Percentiles rank a stretch among this genome's conserved stretches.
phyloP scores from a whole-genome alignment of 2,329 filamentous ascomycete species.

The Xylariaceae sp. region DNA sequence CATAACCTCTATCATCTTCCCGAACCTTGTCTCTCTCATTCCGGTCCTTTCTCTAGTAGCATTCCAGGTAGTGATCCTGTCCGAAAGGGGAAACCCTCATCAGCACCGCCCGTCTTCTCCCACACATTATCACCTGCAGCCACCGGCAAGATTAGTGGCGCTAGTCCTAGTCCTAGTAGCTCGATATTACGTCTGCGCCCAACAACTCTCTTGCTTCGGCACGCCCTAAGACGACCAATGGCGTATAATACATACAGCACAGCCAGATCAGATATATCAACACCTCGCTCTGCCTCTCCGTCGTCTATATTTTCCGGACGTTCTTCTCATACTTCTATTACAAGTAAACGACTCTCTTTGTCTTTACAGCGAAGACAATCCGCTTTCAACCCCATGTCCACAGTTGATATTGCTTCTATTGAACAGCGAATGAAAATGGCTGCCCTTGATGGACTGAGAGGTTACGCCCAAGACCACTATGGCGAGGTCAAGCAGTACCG shows the following conservation, averaged over 20 bases:
- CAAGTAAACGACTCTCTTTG: constrained; percentile 59
- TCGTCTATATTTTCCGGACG: constrained; percentile 55
- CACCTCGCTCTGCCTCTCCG: constrained; percentile 61
- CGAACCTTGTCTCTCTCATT: constrained; percentile 40
- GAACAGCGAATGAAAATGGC: constrained; percentile 67
- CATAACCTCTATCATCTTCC: constrained; percentile 19
- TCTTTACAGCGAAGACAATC: constrained; percentile 58
- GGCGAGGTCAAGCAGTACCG: constrained; percentile 61
- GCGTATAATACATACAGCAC: constrained; percentile 55
- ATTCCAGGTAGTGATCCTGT: constrained; percentile 37
- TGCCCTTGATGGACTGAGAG: constrained; percentile 64
- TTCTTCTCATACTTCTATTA: constrained; percentile 58
- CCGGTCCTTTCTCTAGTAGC: constrained; percentile 43
- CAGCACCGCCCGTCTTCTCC: constrained; percentile 18
- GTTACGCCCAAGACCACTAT: constrained; percentile 64
- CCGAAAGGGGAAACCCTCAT: constrained; percentile 38
- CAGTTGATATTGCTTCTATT: constrained; percentile 62
- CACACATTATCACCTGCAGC: constrained; percentile 23
- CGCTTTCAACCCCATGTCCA: constrained; percentile 61
- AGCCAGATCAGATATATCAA: constrained; percentile 59
- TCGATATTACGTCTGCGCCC: constrained; percentile 25
- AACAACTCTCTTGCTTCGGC: constrained; percentile 32
- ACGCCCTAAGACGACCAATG: constrained; percentile 46
- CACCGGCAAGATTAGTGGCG: constrained; percentile 28
- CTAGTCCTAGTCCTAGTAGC: constrained; percentile 27